Percentiles rank a stretch among this genome's conserved stretches.
Evolutionary conservation across 2,329 filamentous ascomycete species (phyloP).

Genomic region (Coniochaeta sp.): DNA sequence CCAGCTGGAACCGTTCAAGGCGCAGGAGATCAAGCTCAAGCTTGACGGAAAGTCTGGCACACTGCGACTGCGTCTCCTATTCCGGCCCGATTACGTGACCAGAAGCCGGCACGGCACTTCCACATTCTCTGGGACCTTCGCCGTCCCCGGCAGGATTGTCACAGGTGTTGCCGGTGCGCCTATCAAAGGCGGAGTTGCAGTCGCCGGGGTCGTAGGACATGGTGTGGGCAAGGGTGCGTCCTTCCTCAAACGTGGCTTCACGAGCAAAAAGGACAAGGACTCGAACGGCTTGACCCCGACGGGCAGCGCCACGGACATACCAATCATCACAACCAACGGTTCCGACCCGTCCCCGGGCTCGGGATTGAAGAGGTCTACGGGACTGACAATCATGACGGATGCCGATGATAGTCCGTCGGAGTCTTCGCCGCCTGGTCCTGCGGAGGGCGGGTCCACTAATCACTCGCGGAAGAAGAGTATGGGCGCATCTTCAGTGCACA

Average conservation of each 20-base stretch:
- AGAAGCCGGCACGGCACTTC: conserved; percentile 83
- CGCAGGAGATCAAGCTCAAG: conserved; percentile 62
- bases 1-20: conserved; percentile 75
- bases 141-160: conserved; percentile 79
- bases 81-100: conserved; percentile 87
- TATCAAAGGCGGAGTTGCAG: conserved; percentile 84
- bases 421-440: conserved; percentile 22
- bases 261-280: conserved; percentile 56
- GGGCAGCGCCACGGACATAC: conserved; percentile 31
- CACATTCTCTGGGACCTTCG: conserved; percentile 88
- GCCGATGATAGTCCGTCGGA: conserved; percentile 10
- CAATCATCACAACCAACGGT: conserved; percentile 36
- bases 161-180: conserved; percentile 74
- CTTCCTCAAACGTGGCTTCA: conserved; percentile 81
- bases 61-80: conserved; percentile 76
- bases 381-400: conserved; percentile 25
- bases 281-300: conserved; percentile 35
- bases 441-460: conserved; percentile 20
- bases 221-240: conserved; percentile 84
- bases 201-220: conserved; percentile 63
- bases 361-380: conserved; percentile 34
- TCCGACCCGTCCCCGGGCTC: conserved; percentile 25
- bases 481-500: conserved; percentile 60
- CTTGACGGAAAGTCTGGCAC: conserved; percentile 87
- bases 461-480: conserved; percentile 51